These are phyloP conservation scores for Dacryopinax primogenitus DNA, from an alignment of 768 basidiomycete species.

Conservation along the genomic window DNA sequence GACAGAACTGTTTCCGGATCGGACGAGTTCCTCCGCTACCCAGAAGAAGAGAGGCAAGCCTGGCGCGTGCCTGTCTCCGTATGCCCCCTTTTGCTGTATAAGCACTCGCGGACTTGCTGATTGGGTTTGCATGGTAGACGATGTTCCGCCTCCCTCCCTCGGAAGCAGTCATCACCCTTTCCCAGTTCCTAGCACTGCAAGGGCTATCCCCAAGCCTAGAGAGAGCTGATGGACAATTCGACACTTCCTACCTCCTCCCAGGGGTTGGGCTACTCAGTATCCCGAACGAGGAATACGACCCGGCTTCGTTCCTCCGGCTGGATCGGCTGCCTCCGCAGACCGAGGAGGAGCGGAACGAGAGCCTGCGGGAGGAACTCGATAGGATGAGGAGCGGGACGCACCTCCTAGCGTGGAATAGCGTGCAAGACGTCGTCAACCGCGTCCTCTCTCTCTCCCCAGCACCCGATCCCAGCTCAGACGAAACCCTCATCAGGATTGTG, in stretches of 20 bases:
- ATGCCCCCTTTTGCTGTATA: not conserved
- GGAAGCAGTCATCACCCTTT: constrained; percentile 10
- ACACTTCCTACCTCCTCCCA: not conserved
- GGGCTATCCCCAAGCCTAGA: constrained; percentile 10
- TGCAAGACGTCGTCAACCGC: not conserved
- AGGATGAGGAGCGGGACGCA: not conserved
- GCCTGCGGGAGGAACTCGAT: not conserved
- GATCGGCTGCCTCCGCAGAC: not conserved
- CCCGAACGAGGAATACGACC: not conserved
- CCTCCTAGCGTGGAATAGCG: not conserved
- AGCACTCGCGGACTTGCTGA: constrained; percentile 10
- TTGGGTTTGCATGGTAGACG: constrained; percentile 11
- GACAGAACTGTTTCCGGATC: not conserved
- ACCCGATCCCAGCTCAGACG: not conserved
- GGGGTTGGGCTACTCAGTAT: not conserved
- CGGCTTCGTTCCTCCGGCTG: not conserved
- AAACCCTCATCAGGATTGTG: not conserved
- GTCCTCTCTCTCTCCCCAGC: not conserved
- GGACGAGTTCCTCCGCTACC: not conserved
- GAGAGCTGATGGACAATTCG: not conserved
- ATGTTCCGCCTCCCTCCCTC: constrained; percentile 15
- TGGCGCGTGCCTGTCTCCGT: not conserved
- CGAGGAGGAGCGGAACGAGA: not conserved
- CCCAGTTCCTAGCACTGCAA: constrained; percentile 15
- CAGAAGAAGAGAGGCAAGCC: not conserved